phyloP scores from a whole-genome alignment of 1,284 basidiomycete species.

The Tilletia walkeri region DNA sequence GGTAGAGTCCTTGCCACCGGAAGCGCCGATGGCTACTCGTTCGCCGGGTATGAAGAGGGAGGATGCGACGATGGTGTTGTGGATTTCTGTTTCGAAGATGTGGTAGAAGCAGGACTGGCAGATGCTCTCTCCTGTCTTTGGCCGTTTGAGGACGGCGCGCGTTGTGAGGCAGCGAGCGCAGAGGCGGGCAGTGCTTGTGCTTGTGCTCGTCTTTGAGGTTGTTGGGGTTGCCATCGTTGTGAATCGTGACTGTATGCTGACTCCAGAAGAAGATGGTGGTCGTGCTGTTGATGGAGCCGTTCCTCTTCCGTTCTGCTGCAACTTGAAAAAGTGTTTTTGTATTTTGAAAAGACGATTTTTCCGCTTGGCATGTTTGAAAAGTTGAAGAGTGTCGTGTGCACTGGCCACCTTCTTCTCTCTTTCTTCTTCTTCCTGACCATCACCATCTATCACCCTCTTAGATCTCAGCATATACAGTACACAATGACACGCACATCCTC shows the following conservation, averaged over 20 bases:
- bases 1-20: constrained; percentile 98
- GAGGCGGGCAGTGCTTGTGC: constrained; percentile 61
- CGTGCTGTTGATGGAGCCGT: no score
- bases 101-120: constrained; percentile 93
- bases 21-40: constrained; percentile 92
- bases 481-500: background rate
- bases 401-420: background rate
- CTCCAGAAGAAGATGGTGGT: no score
- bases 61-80: constrained; percentile 77
- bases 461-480: background rate
- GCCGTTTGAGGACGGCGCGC: constrained; percentile 84
- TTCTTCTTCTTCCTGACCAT: background rate
- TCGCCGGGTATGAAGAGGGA: constrained; percentile 84
- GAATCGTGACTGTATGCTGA: background rate
- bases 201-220: background rate
- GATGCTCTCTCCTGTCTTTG: constrained; percentile 95
- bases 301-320: no score
- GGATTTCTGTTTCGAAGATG: constrained; percentile 97
- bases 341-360: no score
- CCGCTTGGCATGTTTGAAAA: no score
- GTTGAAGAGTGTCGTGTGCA: no score
- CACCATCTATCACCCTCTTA: background rate
- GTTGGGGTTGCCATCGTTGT: background rate
- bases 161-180: constrained; percentile 74
- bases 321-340: no score